Evolutionary conservation across 179 eudicot genomes (phyloP).

Genomic region (Dionaea muscipula): DNA sequence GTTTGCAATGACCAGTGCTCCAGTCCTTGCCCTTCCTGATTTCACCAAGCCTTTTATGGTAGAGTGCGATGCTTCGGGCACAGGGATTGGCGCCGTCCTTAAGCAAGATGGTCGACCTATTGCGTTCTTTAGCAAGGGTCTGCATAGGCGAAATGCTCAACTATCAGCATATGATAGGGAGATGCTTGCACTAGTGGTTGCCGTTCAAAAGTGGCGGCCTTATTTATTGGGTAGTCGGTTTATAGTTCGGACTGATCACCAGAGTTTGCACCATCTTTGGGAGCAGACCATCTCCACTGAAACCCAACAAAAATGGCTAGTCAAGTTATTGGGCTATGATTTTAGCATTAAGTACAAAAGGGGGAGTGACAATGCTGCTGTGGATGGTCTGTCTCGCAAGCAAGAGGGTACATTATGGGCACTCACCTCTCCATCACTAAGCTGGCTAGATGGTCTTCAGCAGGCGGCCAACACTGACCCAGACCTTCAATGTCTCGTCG

Average conservation of each 20-base stretch:
- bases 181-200: slow-evolving; percentile 1
- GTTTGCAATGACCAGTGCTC: neutral
- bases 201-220: slow-evolving; percentile 6
- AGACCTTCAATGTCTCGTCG: too few species aligned
- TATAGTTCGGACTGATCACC: neutral
- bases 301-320: neutral
- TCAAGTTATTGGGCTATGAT: neutral
- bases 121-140: neutral
- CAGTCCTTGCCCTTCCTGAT: neutral
- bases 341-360: slow-evolving; percentile 1
- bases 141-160: too few species aligned
- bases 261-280: neutral
- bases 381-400: neutral
- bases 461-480: neutral
- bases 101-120: neutral
- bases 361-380: neutral
- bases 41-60: neutral
- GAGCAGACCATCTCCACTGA: neutral
- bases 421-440: neutral
- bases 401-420: neutral
- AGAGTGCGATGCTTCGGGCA: neutral
- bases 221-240: slow-evolving; percentile 3
- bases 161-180: slow-evolving; percentile 7
- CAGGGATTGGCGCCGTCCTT: neutral
- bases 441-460: neutral